Conservation (phyloP, 78 protist species). For the Diacronema lutheri region DNA sequence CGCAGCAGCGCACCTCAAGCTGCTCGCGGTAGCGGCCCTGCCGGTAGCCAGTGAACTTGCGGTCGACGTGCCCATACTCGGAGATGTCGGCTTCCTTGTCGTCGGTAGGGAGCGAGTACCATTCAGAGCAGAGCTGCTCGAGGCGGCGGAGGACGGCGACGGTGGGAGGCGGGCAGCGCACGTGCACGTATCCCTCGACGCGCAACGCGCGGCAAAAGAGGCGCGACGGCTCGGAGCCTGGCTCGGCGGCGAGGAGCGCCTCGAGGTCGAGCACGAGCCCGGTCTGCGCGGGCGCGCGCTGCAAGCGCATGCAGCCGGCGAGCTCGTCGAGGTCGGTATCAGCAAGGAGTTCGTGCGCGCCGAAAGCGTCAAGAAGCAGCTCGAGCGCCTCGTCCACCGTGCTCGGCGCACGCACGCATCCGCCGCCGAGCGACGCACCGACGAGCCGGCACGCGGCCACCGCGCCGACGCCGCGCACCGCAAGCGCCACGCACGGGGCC, state of each 20-base stretch:
- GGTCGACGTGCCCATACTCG: constrained; percentile 8
- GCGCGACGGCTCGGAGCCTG: no score
- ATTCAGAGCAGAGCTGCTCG: not conserved
- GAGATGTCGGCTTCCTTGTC: not conserved
- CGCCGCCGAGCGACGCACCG: not conserved
- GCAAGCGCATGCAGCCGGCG: no score
- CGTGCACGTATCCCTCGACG: not conserved
- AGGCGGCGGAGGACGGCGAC: not conserved
- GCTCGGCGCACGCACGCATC: not conserved
- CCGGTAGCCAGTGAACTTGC: constrained; percentile 11
- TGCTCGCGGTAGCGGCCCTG: not conserved
- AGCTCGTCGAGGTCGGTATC: not conserved
- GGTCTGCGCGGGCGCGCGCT: no score
- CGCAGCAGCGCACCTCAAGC: not conserved
- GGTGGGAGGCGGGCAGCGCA: not conserved
- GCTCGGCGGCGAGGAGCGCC: not conserved
- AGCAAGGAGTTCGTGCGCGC: not conserved
- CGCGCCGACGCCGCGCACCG: not conserved
- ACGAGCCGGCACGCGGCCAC: not conserved
- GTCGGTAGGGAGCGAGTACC: not conserved
- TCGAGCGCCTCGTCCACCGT: not conserved
- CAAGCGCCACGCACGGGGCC: not conserved
- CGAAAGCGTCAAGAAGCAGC: not conserved
- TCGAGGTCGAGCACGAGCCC: not conserved
- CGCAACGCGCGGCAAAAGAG: not conserved